phyloP scores from a whole-genome alignment of 2,329 filamentous ascomycete genomes.

The Arthroderma sp. region DNA sequence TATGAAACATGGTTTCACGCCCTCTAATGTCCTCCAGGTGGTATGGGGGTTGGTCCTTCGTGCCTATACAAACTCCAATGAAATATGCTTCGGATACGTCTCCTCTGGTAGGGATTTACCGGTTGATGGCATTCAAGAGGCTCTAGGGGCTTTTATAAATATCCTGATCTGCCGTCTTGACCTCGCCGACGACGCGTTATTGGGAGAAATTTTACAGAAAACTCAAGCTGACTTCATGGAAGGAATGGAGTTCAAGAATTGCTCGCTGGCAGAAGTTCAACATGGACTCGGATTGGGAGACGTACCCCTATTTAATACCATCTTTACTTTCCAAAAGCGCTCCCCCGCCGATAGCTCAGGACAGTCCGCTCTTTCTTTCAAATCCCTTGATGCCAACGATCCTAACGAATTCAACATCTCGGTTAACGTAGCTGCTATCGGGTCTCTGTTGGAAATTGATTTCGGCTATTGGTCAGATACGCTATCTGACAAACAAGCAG shows the following conservation, averaged over 20 bases:
- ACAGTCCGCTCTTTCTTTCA: constrained; percentile 12
- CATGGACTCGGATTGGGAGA: constrained; percentile 26
- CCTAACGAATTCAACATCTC: constrained; percentile 10
- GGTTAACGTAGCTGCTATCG: constrained; percentile 8
- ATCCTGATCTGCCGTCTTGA: constrained; percentile 40
- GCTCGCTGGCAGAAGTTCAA: constrained; percentile 38
- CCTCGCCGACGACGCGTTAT: constrained; percentile 21
- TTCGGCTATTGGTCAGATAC: constrained; percentile 11
- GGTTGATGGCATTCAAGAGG: constrained; percentile 25
- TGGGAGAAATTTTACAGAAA: constrained; percentile 30
- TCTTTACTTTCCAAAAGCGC: constrained; percentile 29
- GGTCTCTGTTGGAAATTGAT: constrained; percentile 6
- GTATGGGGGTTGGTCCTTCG: constrained; percentile 27
- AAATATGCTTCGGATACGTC: constrained; percentile 29
- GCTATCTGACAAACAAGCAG: constrained; percentile 27
- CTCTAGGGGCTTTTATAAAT: constrained; percentile 37
- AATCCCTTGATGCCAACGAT: constrained; percentile 7
- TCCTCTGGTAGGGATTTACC: constrained; percentile 28
- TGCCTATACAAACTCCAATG: constrained; percentile 23
- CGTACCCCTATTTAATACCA: constrained; percentile 29
- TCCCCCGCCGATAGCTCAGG: constrained; percentile 14
- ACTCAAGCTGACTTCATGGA: constrained; percentile 36
- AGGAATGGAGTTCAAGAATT: constrained; percentile 37
- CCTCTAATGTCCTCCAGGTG: constrained; percentile 48
- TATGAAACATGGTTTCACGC: constrained; percentile 9